Percentiles rank a stretch among this genome's conserved stretches.
These are phyloP conservation scores for Tremellales sp. DNA, from an alignment of 1,284 basidiomycete species.

Conservation along the genomic window DNA sequence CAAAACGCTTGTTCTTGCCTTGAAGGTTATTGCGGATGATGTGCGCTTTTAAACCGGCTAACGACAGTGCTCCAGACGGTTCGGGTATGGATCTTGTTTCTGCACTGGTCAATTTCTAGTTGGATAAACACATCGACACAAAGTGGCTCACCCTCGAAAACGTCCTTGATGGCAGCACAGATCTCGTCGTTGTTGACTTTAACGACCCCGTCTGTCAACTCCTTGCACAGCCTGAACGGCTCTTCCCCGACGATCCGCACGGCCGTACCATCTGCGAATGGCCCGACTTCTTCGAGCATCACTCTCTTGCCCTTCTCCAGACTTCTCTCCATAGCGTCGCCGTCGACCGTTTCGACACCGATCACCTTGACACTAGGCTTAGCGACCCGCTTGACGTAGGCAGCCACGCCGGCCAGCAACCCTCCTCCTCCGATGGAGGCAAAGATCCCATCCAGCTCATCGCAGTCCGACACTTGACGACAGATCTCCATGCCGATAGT, in stretches of 20 bases:
- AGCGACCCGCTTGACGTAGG: conserved; percentile 92
- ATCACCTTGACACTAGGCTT: conserved; percentile 75
- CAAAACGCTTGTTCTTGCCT: conserved; percentile 79
- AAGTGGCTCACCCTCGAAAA: conserved; percentile 77
- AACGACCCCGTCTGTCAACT: conserved; percentile 79
- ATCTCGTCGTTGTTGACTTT: conserved; percentile 92
- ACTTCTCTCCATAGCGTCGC: conserved; percentile 85
- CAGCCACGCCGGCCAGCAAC: conserved; percentile 77
- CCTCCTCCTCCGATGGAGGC: conserved; percentile 90
- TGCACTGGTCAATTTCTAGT: conserved; percentile 41
- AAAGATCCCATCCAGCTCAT: conserved; percentile 80
- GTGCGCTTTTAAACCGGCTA: conserved; percentile 89
- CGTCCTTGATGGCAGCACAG: conserved; percentile 97
- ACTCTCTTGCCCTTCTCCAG: conserved; percentile 73
- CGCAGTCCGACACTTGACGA: conserved; percentile 72
- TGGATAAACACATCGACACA: not conserved
- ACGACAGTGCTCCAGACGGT: conserved; percentile 89
- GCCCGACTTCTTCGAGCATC: conserved; percentile 82
- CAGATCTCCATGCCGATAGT: conserved; percentile 93
- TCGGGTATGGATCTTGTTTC: conserved; percentile 93
- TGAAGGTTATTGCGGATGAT: conserved; percentile 75
- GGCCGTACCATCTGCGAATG: conserved; percentile 98
- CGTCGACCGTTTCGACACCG: conserved; percentile 94
- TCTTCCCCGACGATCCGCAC: conserved; percentile 96
- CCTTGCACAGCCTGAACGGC: conserved; percentile 84